Conservation (phyloP, 345 rosid species). For the Chamaenerion angustifolium region DNA sequence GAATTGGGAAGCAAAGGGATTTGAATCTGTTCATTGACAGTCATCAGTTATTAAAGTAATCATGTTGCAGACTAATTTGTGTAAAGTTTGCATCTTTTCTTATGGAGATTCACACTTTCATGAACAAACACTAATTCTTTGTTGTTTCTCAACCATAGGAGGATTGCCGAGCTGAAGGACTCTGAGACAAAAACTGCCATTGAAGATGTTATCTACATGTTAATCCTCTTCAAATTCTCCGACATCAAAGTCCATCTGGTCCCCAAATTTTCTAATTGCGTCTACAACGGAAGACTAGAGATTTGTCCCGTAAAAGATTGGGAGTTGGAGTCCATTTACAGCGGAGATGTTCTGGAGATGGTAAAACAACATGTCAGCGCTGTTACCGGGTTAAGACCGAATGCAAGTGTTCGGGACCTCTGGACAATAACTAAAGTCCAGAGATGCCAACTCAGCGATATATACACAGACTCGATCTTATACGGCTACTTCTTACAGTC, state of each 20-base stretch:
- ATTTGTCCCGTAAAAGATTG: constrained; percentile 84
- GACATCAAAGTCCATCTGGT: constrained; percentile 73
- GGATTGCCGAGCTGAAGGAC: constrained; percentile 71
- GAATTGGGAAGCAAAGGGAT: too few relatives aligned
- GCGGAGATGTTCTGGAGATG: constrained; percentile 52
- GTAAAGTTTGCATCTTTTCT: too few relatives aligned
- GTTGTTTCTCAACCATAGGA: constrained; percentile 24
- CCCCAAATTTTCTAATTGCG: constrained; percentile 79
- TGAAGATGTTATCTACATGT: constrained; percentile 81
- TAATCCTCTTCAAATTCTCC: constrained; percentile 65
- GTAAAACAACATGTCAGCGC: constrained; percentile 60
- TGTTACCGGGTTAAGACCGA: constrained; percentile 57
- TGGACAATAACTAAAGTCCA: constrained; percentile 77
- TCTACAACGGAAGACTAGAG: constrained; percentile 77
- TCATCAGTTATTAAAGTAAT: too few relatives aligned
- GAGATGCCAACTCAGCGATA: constrained; percentile 28
- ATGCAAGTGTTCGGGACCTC: constrained; percentile 63
- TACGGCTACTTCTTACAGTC: constrained; percentile 88
- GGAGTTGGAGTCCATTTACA: constrained; percentile 78
- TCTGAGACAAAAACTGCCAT: constrained; percentile 49
- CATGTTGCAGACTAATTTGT: too few relatives aligned
- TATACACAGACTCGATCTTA: constrained; percentile 55
- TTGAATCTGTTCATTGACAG: too few relatives aligned
- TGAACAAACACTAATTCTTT: too few relatives aligned
- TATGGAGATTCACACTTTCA: too few relatives aligned